A percentile compares a stretch with the other conserved stretches of the same genome.
Conservation (phyloP, 1,139 yeast genomes). For the Lodderomyces parapsilosis region DNA sequence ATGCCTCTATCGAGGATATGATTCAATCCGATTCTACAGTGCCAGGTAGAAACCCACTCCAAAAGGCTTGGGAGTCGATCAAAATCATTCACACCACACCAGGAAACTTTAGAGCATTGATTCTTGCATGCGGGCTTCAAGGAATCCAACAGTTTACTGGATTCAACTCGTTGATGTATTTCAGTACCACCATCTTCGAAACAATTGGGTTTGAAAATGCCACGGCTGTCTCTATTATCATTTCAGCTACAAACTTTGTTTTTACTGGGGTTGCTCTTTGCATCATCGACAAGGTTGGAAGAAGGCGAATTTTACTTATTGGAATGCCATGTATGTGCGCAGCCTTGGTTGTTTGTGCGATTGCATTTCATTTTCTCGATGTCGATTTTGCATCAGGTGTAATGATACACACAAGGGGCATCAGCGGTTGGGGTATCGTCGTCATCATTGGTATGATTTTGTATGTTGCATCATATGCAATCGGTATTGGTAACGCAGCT, state of each 20-base stretch:
- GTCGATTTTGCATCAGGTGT: slow-evolving; percentile 51
- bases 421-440: slow-evolving; percentile 82
- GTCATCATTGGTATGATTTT: slow-evolving; percentile 82
- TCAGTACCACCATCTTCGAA: slow-evolving; percentile 85
- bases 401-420: slow-evolving; percentile 47
- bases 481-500: slow-evolving; percentile 95
- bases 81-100: slow-evolving; percentile 71
- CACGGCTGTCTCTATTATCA: slow-evolving; percentile 88
- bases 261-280: slow-evolving; percentile 81
- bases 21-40: slow-evolving; percentile 56
- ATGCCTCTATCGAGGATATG: slow-evolving; percentile 60
- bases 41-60: slow-evolving; percentile 55
- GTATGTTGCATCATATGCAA: slow-evolving; percentile 85
- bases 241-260: slow-evolving; percentile 89
- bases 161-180: slow-evolving; percentile 92
- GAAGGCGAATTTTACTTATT: slow-evolving; percentile 71
- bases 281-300: slow-evolving; percentile 81
- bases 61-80: slow-evolving; percentile 60
- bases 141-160: slow-evolving; percentile 96
- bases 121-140: slow-evolving; percentile 88
- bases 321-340: slow-evolving; percentile 80
- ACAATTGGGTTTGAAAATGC: slow-evolving; percentile 84
- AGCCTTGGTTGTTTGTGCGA: slow-evolving; percentile 75
- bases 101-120: slow-evolving; percentile 81
- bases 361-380: slow-evolving; percentile 83